Percentiles rank a stretch among this genome's conserved stretches.
These are phyloP conservation scores for Pueraria montana DNA, from an alignment of 306 rosid genomes.

Conservation along the genomic window DNA sequence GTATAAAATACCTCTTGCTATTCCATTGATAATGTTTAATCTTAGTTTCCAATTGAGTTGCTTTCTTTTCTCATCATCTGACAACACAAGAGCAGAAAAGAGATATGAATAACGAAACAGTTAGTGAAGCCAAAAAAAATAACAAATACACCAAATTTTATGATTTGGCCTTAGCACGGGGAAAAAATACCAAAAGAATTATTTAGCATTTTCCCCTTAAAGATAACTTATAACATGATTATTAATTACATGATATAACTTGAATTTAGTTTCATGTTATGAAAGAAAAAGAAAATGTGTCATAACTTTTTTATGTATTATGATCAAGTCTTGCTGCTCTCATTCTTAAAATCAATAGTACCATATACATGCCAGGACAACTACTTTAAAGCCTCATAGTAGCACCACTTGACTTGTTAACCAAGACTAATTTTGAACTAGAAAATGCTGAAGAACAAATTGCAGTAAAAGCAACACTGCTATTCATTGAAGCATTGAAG, in stretches of 20 bases:
- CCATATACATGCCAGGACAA: neutral
- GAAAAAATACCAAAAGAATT: neutral
- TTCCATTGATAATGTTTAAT: no score
- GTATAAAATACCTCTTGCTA: no score
- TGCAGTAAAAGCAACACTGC: neutral
- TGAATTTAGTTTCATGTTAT: neutral
- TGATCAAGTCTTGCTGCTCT: neutral
- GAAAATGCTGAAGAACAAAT: neutral
- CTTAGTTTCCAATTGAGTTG: no score
- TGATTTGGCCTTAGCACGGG: no score
- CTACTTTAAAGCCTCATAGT: neutral
- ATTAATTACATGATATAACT: no score
- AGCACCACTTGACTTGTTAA: neutral
- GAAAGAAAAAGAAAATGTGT: neutral
- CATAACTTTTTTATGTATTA: neutral
- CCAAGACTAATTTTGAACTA: neutral
- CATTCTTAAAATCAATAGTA: neutral
- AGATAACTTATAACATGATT: no score
- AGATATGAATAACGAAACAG: no score
- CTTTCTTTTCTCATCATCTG: no score
- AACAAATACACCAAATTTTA: no score
- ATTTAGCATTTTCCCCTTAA: neutral
- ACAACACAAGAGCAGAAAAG: no score
- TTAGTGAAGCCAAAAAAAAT: no score
- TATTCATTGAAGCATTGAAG: neutral